Conservation (phyloP, 2,329 filamentous ascomycete genomes). For the Aspergillus costaricaensis region DNA sequence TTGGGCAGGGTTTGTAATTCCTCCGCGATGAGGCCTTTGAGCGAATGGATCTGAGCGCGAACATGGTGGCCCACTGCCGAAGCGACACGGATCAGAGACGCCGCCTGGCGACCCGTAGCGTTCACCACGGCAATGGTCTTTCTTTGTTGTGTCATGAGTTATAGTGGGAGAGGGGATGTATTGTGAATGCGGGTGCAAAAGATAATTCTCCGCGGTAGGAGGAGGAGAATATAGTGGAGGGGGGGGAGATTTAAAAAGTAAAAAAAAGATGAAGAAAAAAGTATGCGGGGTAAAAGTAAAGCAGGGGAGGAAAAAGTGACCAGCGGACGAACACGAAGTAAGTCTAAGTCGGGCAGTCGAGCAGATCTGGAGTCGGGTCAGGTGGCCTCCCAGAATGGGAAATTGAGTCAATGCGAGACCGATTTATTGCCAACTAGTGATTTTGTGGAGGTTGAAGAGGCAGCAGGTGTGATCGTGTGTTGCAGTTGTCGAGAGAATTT, state of each 20-base stretch:
- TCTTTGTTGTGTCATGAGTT: slow-evolving; percentile 48
- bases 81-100: slow-evolving; percentile 90
- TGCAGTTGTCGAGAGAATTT: neutral
- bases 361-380: slow-evolving; percentile 20
- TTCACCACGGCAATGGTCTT: slow-evolving; percentile 95
- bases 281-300: slow-evolving; percentile 22
- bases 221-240: neutral
- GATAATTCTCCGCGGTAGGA: slow-evolving; percentile 5
- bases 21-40: slow-evolving; percentile 82
- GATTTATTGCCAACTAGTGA: neutral
- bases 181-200: slow-evolving; percentile 8
- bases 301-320: slow-evolving; percentile 13
- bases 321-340: slow-evolving; percentile 9
- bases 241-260: slow-evolving; percentile 5
- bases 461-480: neutral
- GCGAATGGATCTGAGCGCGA: slow-evolving; percentile 84
- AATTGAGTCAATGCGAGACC: slow-evolving; percentile 3
- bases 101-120: slow-evolving; percentile 91
- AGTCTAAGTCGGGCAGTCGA: slow-evolving; percentile 6
- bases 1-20: slow-evolving; percentile 83
- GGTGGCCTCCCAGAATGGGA: slow-evolving; percentile 14
- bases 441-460: neutral
- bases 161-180: neutral
- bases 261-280: slow-evolving; percentile 9
- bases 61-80: slow-evolving; percentile 92